Conservation (phyloP, 1,139 yeast species). For the Blastobotrys aristatus region DNA sequence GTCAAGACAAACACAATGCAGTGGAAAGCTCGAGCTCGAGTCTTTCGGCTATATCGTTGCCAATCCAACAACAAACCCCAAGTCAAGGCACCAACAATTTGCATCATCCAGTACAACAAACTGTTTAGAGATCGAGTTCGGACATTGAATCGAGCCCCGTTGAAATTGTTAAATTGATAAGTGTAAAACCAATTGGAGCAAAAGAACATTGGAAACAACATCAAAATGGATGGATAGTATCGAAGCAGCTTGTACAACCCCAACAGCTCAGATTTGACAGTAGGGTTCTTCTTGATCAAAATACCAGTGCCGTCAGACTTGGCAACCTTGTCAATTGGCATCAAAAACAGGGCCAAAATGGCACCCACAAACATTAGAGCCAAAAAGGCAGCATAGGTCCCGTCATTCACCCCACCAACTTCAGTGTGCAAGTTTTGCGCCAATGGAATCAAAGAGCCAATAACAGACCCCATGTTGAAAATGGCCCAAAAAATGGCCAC, state of each 20-base stretch:
- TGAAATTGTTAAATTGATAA: slow-evolving; percentile 56
- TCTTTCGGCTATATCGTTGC: slow-evolving; percentile 39
- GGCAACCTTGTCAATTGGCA: slow-evolving; percentile 49
- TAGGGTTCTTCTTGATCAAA: slow-evolving; percentile 43
- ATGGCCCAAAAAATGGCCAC: slow-evolving; percentile 55
- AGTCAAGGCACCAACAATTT: slow-evolving; percentile 52
- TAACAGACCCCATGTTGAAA: slow-evolving; percentile 60
- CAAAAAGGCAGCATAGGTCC: slow-evolving; percentile 55
- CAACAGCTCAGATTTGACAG: slow-evolving; percentile 44
- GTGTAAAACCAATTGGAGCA: slow-evolving; percentile 64
- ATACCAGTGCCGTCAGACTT: slow-evolving; percentile 51
- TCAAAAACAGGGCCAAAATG: slow-evolving; percentile 43
- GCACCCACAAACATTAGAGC: slow-evolving; percentile 50
- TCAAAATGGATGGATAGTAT: slow-evolving; percentile 42
- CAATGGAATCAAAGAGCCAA: slow-evolving; percentile 26
- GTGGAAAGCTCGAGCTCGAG: slow-evolving; percentile 48
- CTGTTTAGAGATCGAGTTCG: slow-evolving; percentile 59
- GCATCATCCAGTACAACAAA: slow-evolving; percentile 55
- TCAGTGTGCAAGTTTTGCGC: slow-evolving; percentile 20
- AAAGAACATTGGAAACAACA: slow-evolving; percentile 57
- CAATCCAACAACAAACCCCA: slow-evolving; percentile 49
- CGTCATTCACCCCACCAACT: slow-evolving; percentile 38
- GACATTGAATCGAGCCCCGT: slow-evolving; percentile 51
- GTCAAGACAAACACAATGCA: slow-evolving; percentile 40
- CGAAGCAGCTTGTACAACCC: slow-evolving; percentile 41